Evolutionary conservation across 2,329 filamentous ascomycete species (phyloP).

Genomic region (Cladosporium colombiae): DNA sequence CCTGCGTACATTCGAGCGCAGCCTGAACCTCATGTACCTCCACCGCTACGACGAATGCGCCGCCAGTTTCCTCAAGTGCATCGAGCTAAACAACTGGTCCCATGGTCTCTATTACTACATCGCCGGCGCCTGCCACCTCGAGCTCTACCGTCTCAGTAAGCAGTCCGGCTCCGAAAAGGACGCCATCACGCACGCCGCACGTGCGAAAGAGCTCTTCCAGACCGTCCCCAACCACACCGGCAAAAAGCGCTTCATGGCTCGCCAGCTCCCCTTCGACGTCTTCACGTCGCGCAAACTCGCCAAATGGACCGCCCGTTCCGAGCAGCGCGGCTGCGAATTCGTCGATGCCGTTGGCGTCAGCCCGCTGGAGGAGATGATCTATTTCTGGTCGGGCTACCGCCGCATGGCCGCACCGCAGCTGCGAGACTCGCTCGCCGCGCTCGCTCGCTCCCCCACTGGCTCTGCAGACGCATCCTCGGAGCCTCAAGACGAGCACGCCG

Average conservation of each 20-base stretch:
- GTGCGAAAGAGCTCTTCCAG: constrained; percentile 68
- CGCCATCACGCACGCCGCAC: constrained; percentile 46
- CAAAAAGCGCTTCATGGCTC: constrained; percentile 86
- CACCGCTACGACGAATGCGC: constrained; percentile 76
- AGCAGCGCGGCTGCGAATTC: constrained; percentile 65
- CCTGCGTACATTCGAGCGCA: constrained; percentile 81
- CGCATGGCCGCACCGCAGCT: constrained; percentile 71
- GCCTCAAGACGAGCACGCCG: constrained; percentile 63
- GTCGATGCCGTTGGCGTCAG: constrained; percentile 79
- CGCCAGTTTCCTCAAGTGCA: constrained; percentile 67
- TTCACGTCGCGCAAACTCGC: constrained; percentile 81
- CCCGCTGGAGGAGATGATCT: constrained; percentile 87
- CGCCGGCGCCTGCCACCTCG: constrained; percentile 74
- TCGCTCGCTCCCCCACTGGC: constrained; percentile 59
- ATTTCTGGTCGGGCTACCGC: constrained; percentile 88
- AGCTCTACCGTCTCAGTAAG: constrained; percentile 70
- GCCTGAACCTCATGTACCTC: constrained; percentile 74
- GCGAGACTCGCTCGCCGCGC: constrained; percentile 60
- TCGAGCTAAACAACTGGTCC: constrained; percentile 87
- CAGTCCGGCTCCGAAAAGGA: constrained; percentile 44
- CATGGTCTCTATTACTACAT: constrained; percentile 89
- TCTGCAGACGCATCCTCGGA: constrained; percentile 27
- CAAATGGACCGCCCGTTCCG: constrained; percentile 82
- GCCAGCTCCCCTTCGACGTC: constrained; percentile 84
- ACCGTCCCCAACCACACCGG: constrained; percentile 74